These are phyloP conservation scores for Termitomyces sp. DNA, from an alignment of 768 basidiomycete species.

Conservation along the genomic window DNA sequence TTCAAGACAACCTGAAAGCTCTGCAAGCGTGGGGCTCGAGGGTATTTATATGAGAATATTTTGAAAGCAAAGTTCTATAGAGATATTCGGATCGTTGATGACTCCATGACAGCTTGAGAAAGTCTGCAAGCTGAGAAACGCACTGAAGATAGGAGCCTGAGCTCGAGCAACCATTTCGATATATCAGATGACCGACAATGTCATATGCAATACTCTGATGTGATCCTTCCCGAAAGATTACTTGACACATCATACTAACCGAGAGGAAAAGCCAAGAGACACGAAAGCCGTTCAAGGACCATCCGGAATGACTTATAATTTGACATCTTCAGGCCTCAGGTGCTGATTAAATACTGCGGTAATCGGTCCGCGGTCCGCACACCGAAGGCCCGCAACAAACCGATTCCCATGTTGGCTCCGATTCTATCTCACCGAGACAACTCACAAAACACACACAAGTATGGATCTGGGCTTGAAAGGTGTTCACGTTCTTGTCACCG, in stretches of 20 bases:
- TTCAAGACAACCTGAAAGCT: background rate
- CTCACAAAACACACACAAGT: no score
- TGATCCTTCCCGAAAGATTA: no score
- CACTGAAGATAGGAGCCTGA: no score
- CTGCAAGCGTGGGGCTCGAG: background rate
- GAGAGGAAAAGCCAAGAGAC: background rate
- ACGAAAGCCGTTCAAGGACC: background rate
- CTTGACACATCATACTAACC: no score
- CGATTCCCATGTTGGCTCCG: no score
- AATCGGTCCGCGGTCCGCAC: background rate
- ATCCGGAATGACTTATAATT: background rate
- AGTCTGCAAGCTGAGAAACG: background rate
- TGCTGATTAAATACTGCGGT: no score
- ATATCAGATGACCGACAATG: background rate
- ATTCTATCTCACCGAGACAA: background rate
- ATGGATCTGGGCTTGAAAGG: conserved; percentile 56
- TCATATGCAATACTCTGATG: no score
- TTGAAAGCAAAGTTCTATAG: background rate
- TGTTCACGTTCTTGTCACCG: conserved; percentile 70
- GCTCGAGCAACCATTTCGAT: no score
- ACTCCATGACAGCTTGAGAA: background rate
- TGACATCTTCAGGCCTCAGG: background rate
- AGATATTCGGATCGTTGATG: background rate
- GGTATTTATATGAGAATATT: background rate
- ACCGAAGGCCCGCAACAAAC: no score